These are phyloP conservation scores for Cyberlindnera xishuangbannaensis DNA, from an alignment of 805 yeast species.

Conservation along the genomic window DNA sequence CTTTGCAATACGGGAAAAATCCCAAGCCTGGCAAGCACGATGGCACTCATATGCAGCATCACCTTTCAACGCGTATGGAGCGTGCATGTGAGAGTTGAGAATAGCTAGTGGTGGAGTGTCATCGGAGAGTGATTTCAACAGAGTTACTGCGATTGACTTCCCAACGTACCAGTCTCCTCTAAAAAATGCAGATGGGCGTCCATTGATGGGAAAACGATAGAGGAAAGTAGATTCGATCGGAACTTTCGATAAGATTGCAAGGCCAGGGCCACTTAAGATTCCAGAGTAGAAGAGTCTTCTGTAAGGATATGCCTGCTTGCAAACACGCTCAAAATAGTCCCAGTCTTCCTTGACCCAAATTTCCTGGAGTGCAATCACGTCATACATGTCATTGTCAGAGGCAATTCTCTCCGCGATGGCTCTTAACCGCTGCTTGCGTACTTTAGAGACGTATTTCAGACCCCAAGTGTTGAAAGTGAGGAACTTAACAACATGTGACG, in stretches of 20 bases:
- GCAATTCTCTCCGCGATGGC: constrained; percentile 72
- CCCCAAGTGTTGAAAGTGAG: constrained; percentile 88
- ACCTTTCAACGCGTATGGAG: constrained; percentile 80
- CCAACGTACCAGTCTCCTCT: constrained; percentile 99
- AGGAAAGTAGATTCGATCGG: constrained; percentile 79
- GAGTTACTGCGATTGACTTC: constrained; percentile 74
- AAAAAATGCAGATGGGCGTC: constrained; percentile 87
- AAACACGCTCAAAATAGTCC: constrained; percentile 48
- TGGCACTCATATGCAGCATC: constrained; percentile 90
- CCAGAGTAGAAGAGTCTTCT: constrained; percentile 74
- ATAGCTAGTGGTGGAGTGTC: constrained; percentile 60
- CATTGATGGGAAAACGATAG: constrained; percentile 86
- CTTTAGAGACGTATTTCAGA: constrained; percentile 73
- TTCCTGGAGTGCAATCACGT: constrained; percentile 90
- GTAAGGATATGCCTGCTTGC: constrained; percentile 50
- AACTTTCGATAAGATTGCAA: constrained; percentile 74
- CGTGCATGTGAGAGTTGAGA: constrained; percentile 93
- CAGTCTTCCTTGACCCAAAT: constrained; percentile 88
- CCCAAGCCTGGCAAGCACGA: constrained; percentile 96
- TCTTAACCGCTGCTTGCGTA: constrained; percentile 53
- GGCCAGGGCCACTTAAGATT: constrained; percentile 87
- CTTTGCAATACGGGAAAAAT: constrained; percentile 62
- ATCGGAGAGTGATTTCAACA: constrained; percentile 46
- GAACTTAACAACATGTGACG: constrained; percentile 39
- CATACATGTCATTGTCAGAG: constrained; percentile 43